phyloP scores from a whole-genome alignment of 1,284 basidiomycete genomes.

The Tilletia setariae region DNA sequence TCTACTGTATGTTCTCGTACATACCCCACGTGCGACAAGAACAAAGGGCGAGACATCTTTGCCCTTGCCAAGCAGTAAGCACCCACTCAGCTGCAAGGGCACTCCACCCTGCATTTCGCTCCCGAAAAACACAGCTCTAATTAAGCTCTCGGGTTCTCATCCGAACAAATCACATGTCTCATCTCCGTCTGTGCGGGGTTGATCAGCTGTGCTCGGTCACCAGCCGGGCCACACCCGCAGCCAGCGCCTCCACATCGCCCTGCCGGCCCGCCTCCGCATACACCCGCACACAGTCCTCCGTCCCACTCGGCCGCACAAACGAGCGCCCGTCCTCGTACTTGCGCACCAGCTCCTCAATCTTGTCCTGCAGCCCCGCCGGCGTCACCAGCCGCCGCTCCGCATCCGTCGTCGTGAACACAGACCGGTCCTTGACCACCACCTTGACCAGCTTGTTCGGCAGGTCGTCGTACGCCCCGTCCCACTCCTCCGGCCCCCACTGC shows the following conservation, averaged over 20 bases:
- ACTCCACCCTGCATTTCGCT: too few species aligned
- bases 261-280: constrained; percentile 85
- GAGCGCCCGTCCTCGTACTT: constrained; percentile 80
- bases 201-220: constrained; percentile 30
- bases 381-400: constrained; percentile 83
- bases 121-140: too few species aligned
- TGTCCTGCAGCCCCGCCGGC: constrained; percentile 77
- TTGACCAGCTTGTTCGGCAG: constrained; percentile 96
- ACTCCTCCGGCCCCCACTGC: constrained; percentile 64
- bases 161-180: too few species aligned
- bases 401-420: constrained; percentile 83
- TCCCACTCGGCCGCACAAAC: constrained; percentile 95
- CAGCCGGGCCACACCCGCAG: constrained; percentile 40
- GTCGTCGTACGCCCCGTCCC: constrained; percentile 91
- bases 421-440: constrained; percentile 80
- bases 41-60: too few species aligned
- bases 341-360: constrained; percentile 77
- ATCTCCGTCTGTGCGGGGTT: too few species aligned
- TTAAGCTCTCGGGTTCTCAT: too few species aligned
- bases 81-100: too few species aligned
- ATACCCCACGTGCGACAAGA: too few species aligned
- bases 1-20: too few species aligned
- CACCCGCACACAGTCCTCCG: constrained; percentile 95
- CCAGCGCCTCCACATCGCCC: constrained; percentile 66
- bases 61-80: too few species aligned